phyloP scores from a whole-genome alignment of 2,329 filamentous ascomycete genomes.

The Monilinia vaccinii-corymbosi region DNA sequence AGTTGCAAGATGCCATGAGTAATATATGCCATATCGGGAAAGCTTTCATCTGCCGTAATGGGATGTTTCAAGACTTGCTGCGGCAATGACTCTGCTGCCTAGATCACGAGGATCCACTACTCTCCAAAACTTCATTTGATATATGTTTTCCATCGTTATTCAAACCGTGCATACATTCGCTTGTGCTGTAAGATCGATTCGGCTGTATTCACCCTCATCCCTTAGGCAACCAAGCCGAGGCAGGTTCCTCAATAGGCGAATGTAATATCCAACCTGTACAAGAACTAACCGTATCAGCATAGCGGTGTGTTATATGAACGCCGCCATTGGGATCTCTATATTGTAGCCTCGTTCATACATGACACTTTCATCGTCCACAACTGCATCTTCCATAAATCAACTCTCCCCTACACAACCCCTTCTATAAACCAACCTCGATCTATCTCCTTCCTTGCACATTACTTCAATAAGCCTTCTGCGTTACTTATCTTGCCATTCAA shows the following conservation, averaged over 20 bases:
- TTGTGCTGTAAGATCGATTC: not conserved
- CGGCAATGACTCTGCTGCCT: not conserved
- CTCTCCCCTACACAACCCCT: too few relatives aligned
- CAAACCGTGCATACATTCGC: not conserved
- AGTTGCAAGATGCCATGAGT: not conserved
- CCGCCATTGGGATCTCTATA: not conserved
- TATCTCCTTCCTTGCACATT: not conserved
- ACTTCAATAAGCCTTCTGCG: not conserved
- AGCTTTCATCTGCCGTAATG: not conserved
- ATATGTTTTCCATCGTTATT: not conserved
- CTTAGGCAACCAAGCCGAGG: not conserved
- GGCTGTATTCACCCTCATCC: not conserved
- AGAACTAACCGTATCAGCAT: not conserved
- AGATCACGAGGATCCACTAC: not conserved
- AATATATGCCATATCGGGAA: not conserved
- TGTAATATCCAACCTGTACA: not conserved
- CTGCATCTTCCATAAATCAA: not conserved
- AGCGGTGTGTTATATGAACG: not conserved
- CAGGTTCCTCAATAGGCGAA: not conserved
- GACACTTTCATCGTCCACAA: not conserved
- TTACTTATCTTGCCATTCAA: not conserved
- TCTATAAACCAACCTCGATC: not conserved
- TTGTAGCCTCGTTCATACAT: not conserved
- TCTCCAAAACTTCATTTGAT: not conserved
- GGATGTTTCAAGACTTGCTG: not conserved